Base-by-base conservation (phyloP, 306 rosid species). In the Malus domestica region DNA sequence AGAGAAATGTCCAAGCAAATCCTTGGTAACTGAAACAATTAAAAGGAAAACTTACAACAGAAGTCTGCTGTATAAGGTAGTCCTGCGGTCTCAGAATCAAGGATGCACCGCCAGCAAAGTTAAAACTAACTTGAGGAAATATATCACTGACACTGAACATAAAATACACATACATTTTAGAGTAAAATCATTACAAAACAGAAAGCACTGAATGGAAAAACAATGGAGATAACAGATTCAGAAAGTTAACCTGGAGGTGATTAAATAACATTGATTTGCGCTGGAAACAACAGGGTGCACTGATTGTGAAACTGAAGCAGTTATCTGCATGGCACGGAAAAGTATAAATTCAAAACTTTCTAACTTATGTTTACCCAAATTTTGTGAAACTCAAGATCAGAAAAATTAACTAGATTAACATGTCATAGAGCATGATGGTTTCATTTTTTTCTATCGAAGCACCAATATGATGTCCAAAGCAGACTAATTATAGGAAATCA, bases 121-220 rank as follows among this genome's bases (percentile, higher is more conserved):
- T 92, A 76, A 96, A 86, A 83, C 90, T 89, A 72, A 89, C 99
- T 87, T 80, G 93, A 58, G 99, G 99, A 81, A 96, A 96, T 79
- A 85, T 51, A 77, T 96, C 96, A 18, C 83, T 29, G 78, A 93
- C 78, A 70, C 99, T 92, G 83, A 82, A 76, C 66, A 85, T 54
- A 70, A 38, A 55, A 82, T 25, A 80, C 15, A 74, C 32, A 65
- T 60, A 77, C n/a, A 64, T 51, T 63, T 55, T 71, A 71, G 75
- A 55, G 77, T 77, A 76, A 74, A 27, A 76, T 70, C 70, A 58
- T 74, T 55, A 22, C 68, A 19, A 69, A 27, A 68, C 33, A 80
- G 55, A 45, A 29, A 78, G 59, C 33, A 59, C 45, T 29, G 5
- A 59, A 33, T 42, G n/a, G 51, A 52, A 19, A 46, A 81, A 29